Base-by-base conservation (phyloP, 257 asterid genomes). In the Nyctanthes arbortristis region DNA sequence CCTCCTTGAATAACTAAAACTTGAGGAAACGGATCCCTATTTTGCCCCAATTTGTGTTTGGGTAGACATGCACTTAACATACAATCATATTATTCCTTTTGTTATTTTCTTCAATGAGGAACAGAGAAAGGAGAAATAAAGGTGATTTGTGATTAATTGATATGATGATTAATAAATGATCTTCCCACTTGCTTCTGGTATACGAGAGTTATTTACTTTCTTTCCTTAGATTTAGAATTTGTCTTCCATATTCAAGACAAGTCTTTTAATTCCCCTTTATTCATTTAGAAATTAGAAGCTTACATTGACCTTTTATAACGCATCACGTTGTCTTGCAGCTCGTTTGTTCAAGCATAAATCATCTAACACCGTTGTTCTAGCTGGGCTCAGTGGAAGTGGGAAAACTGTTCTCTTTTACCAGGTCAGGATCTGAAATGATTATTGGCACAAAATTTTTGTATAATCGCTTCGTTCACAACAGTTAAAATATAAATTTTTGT, bases 371-470 rank as follows among this genome's bases (percentile, higher is more conserved):
- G 69, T 87, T 80, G 73, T 84, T 67, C 82, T 89, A 61, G 82
- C 89, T 63, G 96, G 92, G 78, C 94, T 89, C 54, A 73, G 92
- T 56, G 96, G 92, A 80, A 80, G 94, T 74, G 96, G 96, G 39
- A 89, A 87, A 82, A 89, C 96, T n/a, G 64, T 83, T 77, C 89
- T 89, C 9, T 89, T 85, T 81, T 80, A 79, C 76, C 93, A 84
- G 79, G 93, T 86, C 63, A 68, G 78, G 28, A 68, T 70, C 68
- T 3, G 28, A 22, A 40, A 14, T 31, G 40, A 37, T 57, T 63
- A 67, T 52, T 58, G 49, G n/a, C n/a, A n/a, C n/a, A 7, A 39
- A 66, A 32, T 3, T 12, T 57, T 59, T 25, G 33, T 25, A 30
- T 57, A 24, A 7, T 25, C 35, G 22, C 24, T 27, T 77, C 31